Conservation (phyloP, 257 asterid species). For the Solanum ossicruentum region DNA sequence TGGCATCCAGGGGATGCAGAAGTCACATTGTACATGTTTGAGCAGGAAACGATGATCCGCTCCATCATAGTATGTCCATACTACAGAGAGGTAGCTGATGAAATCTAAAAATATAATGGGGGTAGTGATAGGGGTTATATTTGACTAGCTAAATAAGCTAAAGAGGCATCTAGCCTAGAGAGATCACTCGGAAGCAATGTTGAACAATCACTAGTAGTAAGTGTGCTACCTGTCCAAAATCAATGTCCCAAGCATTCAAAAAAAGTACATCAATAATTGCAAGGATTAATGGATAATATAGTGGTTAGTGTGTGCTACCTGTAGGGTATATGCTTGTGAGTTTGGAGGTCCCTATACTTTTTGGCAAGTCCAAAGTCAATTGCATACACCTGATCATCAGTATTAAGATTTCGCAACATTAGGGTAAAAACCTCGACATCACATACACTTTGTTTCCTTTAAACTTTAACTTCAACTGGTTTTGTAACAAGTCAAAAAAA, state of each 20-base stretch:
- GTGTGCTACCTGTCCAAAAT: not conserved
- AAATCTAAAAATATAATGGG: not conserved
- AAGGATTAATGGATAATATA: not conserved
- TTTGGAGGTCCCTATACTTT: constrained; percentile 29
- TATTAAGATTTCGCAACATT: not conserved
- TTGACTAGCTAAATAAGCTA: not conserved
- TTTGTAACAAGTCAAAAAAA: not conserved
- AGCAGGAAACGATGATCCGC: not conserved
- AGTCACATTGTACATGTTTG: not conserved
- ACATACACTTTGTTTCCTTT: not conserved
- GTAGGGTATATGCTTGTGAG: constrained; percentile 35
- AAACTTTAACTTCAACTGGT: not conserved
- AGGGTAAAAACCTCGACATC: not conserved
- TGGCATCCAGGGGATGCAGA: not conserved
- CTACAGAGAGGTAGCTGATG: not conserved
- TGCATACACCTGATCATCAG: constrained; percentile 20
- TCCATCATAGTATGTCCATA: not conserved
- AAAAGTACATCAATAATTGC: not conserved
- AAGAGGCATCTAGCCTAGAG: not conserved
- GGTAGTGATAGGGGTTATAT: not conserved
- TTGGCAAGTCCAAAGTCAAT: constrained; percentile 30
- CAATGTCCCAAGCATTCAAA: not conserved
- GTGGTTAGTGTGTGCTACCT: constrained; percentile 2
- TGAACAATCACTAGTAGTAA: not conserved
- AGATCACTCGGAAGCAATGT: not conserved